Evolutionary conservation across 371 early-diverging fungal species (phyloP), one percentile per base, ranked within the genome.

Genomic region (Choanephora cucurbitarum): DNA sequence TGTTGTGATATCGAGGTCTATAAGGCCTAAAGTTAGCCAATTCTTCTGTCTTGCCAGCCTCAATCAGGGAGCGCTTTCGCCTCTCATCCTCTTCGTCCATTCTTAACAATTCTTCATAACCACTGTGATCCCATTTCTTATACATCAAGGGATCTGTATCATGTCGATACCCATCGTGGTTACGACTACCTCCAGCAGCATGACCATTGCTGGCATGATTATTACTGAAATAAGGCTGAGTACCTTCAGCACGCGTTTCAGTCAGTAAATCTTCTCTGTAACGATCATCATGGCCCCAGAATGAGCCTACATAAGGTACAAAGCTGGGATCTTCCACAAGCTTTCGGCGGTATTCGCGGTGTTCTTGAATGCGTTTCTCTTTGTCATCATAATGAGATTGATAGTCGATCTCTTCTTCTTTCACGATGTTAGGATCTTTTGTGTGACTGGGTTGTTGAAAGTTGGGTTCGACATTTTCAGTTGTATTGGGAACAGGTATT

Each of bases 231-330:
- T 42, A 28, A 21, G 43, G 31, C 23, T 32, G 32, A 28, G 1
- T 17, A 23, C 28, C 3, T 11, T n/a, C 19, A 24, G 44, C 14
- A 22, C 65, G 22, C 59, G 31, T 52, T 61, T 66, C 71, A 40
- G 61, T 72, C 55, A 80, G 37, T 34, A 76, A 67, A 57, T 79
- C 80, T 5, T 70, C 72, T 44, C 82, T 61, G 58, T 74, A 82
- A 13, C 83, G 73, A 60, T 82, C 81, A 57, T 82, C 82, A 55
- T 84, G 83, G 15, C 78, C 75, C 82, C 85, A 82, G 55, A 84
- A 82, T 44, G 72, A 67, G 3, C 83, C 82, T 24, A 77, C 75
- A 39, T 81, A 79, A 3, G 84, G 83, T 9, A 79, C 80, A 64
- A 84, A 84, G 15, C 79, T 79, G 4, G 84, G 83, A 56, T 82